A percentile compares a stretch with the other conserved stretches of the same genome.
These are phyloP conservation scores for Cladorrhinum sp. DNA, from an alignment of 2,329 filamentous ascomycete species.

Conservation along the genomic window DNA sequence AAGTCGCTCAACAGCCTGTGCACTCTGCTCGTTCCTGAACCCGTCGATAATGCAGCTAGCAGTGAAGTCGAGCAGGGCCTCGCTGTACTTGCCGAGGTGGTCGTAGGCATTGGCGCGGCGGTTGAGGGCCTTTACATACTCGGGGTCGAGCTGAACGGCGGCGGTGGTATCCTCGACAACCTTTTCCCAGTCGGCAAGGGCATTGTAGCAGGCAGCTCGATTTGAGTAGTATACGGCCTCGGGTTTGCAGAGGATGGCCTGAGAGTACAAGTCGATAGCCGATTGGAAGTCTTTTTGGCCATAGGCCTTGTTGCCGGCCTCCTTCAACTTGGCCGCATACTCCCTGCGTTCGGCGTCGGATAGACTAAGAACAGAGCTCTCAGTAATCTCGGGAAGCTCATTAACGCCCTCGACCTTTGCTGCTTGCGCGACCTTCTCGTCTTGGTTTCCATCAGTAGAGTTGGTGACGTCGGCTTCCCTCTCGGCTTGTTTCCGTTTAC, in stretches of 20 bases:
- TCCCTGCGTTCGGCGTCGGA: conserved; percentile 71
- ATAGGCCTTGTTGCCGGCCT: conserved; percentile 93
- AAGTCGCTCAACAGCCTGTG: conserved; percentile 84
- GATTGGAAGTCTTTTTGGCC: conserved; percentile 89
- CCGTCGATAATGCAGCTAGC: conserved; percentile 98
- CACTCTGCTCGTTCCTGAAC: conserved; percentile 88
- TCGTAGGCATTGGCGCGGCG: conserved; percentile 95
- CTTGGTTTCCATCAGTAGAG: conserved; percentile 31
- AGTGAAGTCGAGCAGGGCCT: conserved; percentile 94
- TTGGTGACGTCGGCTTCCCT: conserved; percentile 51
- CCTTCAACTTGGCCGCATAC: conserved; percentile 88
- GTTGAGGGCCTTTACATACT: conserved; percentile 98
- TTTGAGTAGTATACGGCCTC: conserved; percentile 99
- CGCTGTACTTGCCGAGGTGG: conserved; percentile 84
- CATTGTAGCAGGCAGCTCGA: conserved; percentile 95
- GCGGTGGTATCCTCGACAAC: conserved; percentile 96
- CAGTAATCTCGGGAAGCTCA: conserved; percentile 67
- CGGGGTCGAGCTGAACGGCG: conserved; percentile 85
- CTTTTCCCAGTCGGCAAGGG: conserved; percentile 88
- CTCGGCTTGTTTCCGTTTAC: conserved; percentile 80
- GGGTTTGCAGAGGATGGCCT: conserved; percentile 94
- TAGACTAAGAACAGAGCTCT: conserved; percentile 51
- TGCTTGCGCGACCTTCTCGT: conserved; percentile 43
- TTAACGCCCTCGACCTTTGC: conserved; percentile 57
- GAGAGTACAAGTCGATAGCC: conserved; percentile 91